phyloP scores from a whole-genome alignment of 139 green algal species.

The Chlorella sp. region DNA sequence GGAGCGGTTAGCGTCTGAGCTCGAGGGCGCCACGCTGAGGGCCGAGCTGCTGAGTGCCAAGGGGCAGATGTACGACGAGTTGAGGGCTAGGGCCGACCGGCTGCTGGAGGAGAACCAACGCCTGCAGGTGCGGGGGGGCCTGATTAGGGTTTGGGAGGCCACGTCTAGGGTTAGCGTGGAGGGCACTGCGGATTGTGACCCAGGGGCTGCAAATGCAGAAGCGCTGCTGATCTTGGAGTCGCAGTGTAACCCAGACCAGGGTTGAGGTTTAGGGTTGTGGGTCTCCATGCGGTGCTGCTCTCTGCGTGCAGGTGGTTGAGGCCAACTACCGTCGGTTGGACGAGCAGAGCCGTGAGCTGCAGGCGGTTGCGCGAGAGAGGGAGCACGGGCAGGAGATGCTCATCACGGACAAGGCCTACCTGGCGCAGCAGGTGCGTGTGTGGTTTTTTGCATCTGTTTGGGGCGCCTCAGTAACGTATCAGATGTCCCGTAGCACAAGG shows the following conservation, averaged over 20 bases:
- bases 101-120: constrained; percentile 30
- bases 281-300: too few relatives aligned
- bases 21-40: constrained; percentile 24
- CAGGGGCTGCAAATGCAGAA: too few relatives aligned
- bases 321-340: constrained; percentile 21
- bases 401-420: constrained; percentile 45
- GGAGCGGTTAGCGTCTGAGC: constrained; percentile 30
- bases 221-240: too few relatives aligned
- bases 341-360: constrained; percentile 10
- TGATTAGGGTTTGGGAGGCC: too few relatives aligned
- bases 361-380: constrained; percentile 7
- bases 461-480: too few relatives aligned
- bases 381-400: constrained; percentile 40
- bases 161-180: too few relatives aligned
- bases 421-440: constrained; percentile 30
- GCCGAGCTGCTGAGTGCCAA: constrained; percentile 35
- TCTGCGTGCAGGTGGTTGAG: constrained; percentile 14
- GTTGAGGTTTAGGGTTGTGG: too few relatives aligned
- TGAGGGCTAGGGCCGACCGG: constrained; percentile 16
- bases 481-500: too few relatives aligned
- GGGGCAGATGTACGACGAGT: constrained; percentile 43
- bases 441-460: too few relatives aligned
- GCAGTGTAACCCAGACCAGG: too few relatives aligned
- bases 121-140: constrained; percentile 20
- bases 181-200: too few relatives aligned